Conservation (phyloP, 2,329 filamentous ascomycete genomes). For the Purpureocillium lavendulum region DNA sequence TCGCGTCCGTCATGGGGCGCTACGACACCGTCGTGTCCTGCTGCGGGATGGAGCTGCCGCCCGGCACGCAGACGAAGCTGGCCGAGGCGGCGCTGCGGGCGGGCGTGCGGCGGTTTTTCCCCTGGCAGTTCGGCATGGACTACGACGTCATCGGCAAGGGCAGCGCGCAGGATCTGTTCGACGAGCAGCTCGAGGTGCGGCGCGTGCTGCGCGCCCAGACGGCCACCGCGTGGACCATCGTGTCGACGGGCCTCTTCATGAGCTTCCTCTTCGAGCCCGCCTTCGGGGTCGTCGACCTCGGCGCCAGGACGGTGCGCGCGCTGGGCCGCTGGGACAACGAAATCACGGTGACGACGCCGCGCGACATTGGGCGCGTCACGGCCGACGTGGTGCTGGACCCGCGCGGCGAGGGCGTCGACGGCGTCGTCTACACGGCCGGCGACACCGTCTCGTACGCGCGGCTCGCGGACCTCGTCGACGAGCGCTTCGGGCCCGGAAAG, state of each 20-base stretch:
- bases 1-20: conserved; percentile 31
- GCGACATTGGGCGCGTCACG: conserved; percentile 54
- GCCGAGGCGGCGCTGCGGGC: conserved; percentile 45
- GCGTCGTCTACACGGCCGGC: conserved; percentile 51
- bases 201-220: conserved; percentile 38
- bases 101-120: conserved; percentile 45
- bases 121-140: conserved; percentile 69
- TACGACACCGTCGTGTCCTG: conserved; percentile 52
- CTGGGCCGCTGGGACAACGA: conserved; percentile 53
- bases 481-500: conserved; percentile 17
- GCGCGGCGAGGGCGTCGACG: conserved; percentile 16
- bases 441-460: conserved; percentile 51
- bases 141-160: conserved; percentile 56
- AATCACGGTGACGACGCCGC: conserved; percentile 54
- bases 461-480: conserved; percentile 44
- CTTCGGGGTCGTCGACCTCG: conserved; percentile 54
- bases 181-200: conserved; percentile 56
- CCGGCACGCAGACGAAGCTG: conserved; percentile 50
- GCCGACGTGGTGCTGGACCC: conserved; percentile 45
- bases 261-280: conserved; percentile 56
- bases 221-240: conserved; percentile 49
- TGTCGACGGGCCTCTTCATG: conserved; percentile 64
- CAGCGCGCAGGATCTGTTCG: conserved; percentile 56
- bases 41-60: conserved; percentile 48
- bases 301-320: conserved; percentile 33